phyloP scores from a whole-genome alignment of 1,139 yeast genomes.

The Nakaseomyces uthaithaninus region DNA sequence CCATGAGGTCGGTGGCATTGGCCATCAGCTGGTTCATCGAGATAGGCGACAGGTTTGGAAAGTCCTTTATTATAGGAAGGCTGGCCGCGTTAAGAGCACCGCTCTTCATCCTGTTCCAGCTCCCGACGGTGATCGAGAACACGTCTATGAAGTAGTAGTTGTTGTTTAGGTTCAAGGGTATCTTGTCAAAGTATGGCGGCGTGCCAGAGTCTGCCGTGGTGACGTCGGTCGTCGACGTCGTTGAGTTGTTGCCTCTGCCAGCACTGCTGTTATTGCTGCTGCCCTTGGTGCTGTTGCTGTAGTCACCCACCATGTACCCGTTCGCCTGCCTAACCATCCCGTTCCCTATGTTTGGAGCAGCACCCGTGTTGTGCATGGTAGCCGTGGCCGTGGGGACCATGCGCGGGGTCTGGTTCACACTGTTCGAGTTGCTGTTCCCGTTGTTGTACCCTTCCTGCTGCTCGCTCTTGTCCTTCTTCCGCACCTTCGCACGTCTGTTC shows the following conservation, averaged over 20 bases:
- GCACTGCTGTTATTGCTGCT: not conserved
- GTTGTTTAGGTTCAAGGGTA: constrained; percentile 53
- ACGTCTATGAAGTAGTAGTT: constrained; percentile 63
- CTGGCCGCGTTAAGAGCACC: constrained; percentile 43
- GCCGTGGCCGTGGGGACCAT: not conserved
- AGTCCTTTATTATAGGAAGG: constrained; percentile 34
- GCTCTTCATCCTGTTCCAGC: constrained; percentile 69
- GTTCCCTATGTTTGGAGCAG: not conserved
- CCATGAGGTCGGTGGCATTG: constrained; percentile 55
- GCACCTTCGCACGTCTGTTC: constrained; percentile 74
- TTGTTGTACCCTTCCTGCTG: constrained; percentile 1
- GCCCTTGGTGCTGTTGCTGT: not conserved
- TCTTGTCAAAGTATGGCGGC: constrained; percentile 29
- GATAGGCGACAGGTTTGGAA: constrained; percentile 59
- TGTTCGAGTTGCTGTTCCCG: not conserved
- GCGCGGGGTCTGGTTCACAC: constrained; percentile 1
- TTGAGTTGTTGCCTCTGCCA: constrained; percentile 1
- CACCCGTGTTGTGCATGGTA: no score
- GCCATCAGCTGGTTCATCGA: constrained; percentile 55
- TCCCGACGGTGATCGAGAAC: constrained; percentile 59
- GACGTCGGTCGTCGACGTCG: constrained; percentile 7
- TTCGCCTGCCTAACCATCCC: not conserved
- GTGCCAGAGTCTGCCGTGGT: constrained; percentile 11
- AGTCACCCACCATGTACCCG: not conserved
- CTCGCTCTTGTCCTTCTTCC: constrained; percentile 39